Base-by-base conservation (phyloP, 345 rosid species). In the Hypericum perforatum region DNA sequence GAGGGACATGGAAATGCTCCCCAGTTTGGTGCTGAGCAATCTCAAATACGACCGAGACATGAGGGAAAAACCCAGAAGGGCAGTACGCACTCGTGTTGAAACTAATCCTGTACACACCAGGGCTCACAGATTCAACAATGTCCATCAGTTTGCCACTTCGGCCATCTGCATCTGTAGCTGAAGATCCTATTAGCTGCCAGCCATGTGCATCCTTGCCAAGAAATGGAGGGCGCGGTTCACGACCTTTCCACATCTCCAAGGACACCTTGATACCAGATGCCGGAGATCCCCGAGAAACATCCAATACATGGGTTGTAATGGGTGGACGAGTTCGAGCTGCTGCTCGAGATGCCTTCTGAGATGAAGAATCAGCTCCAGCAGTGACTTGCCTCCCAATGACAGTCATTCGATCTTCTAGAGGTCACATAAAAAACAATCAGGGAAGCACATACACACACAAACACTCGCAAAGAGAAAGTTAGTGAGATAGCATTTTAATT, bases 1-100 rank as follows among this genome's bases (percentile, higher is more conserved):
- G 73, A 36, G 98, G 95, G 42, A 88, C 94, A 54, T 88, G 97
- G 76, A 92, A 92, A 70, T 92, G 95, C 64, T 85, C 95, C 57
- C 7, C 60, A 51, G 59, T 77, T 73, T 85, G 97, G 16, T 81
- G 65, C 66, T 92, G 94, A 15, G 58, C 71, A 61, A 84, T 76
- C 63, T 82, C 78, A 59, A 88, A 88, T 43, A 78, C 79, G 39
- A 92, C 74, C 0, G 90, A 79, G 58, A 88, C 95, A 49, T 67
- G 77, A 5, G 98, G 97, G 54, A 83, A 92, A 76, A 92, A 92
- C 49, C 86, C 88, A 8, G 59, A 70, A 8, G 90, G 86, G 62
- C 75, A 66, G 60, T 83, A 88, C 60, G 78, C 76, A 9, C 76
- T 78, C 0, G 96, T 92, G 78, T 92, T 77, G 69, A 92, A 92